phyloP scores from a whole-genome alignment of 108 stramenopile genomes.

The Cyclostephanos tholiformis region DNA sequence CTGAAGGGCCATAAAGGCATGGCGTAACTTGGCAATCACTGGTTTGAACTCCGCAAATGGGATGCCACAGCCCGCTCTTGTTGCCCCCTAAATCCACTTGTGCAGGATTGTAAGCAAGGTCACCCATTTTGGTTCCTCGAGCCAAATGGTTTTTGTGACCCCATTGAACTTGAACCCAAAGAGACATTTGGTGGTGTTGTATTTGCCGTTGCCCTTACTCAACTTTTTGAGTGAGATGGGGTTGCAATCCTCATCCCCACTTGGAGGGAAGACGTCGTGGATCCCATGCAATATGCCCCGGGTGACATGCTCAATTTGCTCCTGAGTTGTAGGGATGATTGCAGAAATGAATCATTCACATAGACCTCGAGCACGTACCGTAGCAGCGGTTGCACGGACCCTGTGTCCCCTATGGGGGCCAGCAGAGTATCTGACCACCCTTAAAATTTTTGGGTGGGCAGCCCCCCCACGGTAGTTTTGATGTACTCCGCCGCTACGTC shows the following conservation, averaged over 20 bases:
- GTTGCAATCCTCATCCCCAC: neutral
- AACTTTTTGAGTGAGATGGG: constrained; percentile 19
- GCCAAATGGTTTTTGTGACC: neutral
- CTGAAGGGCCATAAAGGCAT: neutral
- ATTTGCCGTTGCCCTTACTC: neutral
- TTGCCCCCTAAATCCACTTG: neutral
- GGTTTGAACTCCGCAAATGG: neutral
- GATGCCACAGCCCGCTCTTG: neutral
- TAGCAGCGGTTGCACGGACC: no score
- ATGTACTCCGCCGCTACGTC: no score
- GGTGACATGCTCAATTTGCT: neutral
- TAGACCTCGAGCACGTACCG: neutral
- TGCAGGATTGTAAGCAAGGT: neutral
- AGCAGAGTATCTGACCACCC: neutral
- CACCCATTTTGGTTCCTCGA: neutral
- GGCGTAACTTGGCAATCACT: neutral
- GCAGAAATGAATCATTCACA: neutral
- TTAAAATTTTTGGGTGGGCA: neutral
- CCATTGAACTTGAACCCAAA: neutral
- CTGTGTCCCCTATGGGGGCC: no score
- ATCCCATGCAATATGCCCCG: neutral
- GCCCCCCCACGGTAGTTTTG: neutral
- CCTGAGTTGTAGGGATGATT: neutral
- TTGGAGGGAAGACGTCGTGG: neutral
- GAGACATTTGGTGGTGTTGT: neutral